Base-by-base conservation (phyloP, 2,329 filamentous ascomycete genomes). In the Verticillium zaregamsianum region DNA sequence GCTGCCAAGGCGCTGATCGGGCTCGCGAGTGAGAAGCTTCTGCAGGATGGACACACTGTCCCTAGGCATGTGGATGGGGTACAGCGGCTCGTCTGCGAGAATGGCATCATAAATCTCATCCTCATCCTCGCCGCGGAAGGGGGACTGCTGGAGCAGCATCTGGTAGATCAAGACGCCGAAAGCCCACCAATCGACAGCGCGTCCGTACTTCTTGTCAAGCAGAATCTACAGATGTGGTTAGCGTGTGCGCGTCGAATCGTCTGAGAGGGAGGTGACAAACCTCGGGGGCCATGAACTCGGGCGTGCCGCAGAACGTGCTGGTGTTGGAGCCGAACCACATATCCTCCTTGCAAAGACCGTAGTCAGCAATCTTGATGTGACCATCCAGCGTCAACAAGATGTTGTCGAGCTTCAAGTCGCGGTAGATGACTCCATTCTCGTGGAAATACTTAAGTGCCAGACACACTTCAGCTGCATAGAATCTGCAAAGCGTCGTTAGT, bases 41-140 rank as follows among this genome's bases (percentile, higher is more conserved):
- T 99, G 95, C 45, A 99, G 84, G 67, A 99, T 98, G 5, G 94
- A 97, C 45, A 99, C 95, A 0, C 93, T 97, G 76, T 99, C 96
- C 65, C 95, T 87, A 59, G 95, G 94, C 95, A 99, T 99, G 77
- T 97, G 93, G 67, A 99, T 98, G 12, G 95, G 95, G 74, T 99
- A 99, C 14, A 99, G 84, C 39, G 95, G 95, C 78, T 99, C 95
- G 73, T 99, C 95, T 8, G 94, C 93, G 54, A 99, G 86, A 79
- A 99, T 98, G 39, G 95, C 94, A 70, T 99, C 95, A 80, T 99
- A 99, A 66, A 99, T 99, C 78, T 99, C 95, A 73, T 99, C 95
- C 73, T 99, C 96, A 69, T 99, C 95, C 76, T 99, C 96, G 71
- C 95, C 95, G 70, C 95, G 90, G 90, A 99, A 99, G 0, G 95